Conservation (phyloP, 23 red algal species). For the Cyanidiococcus yangmingshanensis region DNA sequence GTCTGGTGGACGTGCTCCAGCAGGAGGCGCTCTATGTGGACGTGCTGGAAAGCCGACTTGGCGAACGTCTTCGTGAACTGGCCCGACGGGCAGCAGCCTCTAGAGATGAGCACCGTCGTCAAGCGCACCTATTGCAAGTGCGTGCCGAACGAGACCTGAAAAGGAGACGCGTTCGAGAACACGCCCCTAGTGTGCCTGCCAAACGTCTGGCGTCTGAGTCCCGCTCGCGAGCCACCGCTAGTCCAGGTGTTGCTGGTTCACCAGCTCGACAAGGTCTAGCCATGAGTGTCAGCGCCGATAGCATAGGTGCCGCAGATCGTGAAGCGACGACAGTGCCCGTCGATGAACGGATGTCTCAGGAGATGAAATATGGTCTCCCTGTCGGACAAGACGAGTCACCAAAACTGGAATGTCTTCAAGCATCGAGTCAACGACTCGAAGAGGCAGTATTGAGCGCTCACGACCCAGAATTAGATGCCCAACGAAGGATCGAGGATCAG, state of each 20-base stretch:
- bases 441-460: background rate
- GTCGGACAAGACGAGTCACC: background rate
- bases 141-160: slow-evolving; percentile 10
- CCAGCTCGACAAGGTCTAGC: background rate
- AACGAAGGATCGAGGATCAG: slow-evolving; percentile 18
- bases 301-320: background rate
- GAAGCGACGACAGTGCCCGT: background rate
- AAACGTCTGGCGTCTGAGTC: background rate
- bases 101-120: slow-evolving; percentile 28
- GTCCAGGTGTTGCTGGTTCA: background rate
- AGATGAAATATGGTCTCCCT: background rate
- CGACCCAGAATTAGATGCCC: background rate
- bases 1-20: background rate
- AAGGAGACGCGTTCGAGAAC: background rate
- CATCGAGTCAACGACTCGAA: background rate
- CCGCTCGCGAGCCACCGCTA: background rate
- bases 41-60: background rate
- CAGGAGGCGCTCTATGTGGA: background rate
- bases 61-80: slow-evolving; percentile 20
- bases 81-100: slow-evolving; percentile 24
- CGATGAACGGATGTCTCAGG: background rate
- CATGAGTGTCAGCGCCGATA: background rate
- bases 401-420: background rate
- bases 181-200: background rate
- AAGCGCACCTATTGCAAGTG: slow-evolving; percentile 12